Conservation (phyloP, 169 alveolate species). For the Cyclospora cayetanensis region DNA sequence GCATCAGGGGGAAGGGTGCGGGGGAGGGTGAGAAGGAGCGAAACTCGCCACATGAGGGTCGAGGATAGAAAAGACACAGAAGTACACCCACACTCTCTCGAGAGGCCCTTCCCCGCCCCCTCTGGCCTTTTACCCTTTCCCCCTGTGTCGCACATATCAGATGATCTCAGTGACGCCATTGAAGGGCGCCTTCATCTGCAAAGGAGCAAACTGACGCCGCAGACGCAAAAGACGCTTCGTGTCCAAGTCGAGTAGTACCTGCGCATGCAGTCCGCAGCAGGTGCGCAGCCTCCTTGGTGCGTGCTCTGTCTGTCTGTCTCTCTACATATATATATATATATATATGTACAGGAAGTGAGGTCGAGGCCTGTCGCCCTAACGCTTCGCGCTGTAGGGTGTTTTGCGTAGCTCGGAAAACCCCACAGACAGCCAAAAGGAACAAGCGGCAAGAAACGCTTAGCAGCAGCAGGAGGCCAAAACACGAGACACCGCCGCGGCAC, state of each 20-base stretch:
- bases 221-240: constrained; percentile 54
- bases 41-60: too few relatives aligned
- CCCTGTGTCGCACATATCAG: not conserved
- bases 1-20: too few relatives aligned
- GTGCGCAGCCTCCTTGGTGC: not conserved
- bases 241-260: constrained; percentile 41
- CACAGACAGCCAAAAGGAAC: not conserved
- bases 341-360: not conserved
- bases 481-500: not conserved
- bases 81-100: too few relatives aligned
- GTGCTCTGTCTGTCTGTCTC: not conserved
- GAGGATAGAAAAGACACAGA: too few relatives aligned
- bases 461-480: not conserved
- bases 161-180: constrained; percentile 15
- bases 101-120: too few relatives aligned
- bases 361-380: not conserved
- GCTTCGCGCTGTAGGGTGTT: not conserved
- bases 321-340: not conserved
- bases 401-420: not conserved
- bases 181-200: constrained; percentile 39
- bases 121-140: too few relatives aligned
- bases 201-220: constrained; percentile 51
- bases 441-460: not conserved
- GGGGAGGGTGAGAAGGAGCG: too few relatives aligned
- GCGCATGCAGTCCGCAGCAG: not conserved